phyloP scores from a whole-genome alignment of 208 protist species.

The Leishmania tropica region DNA sequence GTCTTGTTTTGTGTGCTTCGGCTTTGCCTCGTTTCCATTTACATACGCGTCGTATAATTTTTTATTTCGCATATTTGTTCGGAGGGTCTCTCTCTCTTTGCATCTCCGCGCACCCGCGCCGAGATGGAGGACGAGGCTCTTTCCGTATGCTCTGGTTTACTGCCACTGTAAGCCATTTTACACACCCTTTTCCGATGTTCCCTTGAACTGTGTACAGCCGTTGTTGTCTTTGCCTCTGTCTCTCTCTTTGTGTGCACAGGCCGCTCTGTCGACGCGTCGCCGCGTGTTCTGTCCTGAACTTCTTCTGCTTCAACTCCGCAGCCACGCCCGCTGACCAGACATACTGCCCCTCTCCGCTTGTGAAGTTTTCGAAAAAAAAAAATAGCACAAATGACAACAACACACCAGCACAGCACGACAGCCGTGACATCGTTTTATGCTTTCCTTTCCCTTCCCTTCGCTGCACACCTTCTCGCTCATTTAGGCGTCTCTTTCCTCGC shows the following conservation, averaged over 20 bases:
- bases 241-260: not conserved
- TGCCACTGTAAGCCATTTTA: not conserved
- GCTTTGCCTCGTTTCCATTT: not conserved
- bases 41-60: no score
- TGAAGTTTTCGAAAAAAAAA: not conserved
- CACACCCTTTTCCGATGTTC: not conserved
- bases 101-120: not conserved
- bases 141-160: not conserved
- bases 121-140: not conserved
- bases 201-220: not conserved
- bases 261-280: not conserved
- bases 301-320: not conserved
- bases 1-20: not conserved
- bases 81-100: no score
- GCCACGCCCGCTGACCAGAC: not conserved
- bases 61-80: no score
- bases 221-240: not conserved
- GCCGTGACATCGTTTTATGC: not conserved
- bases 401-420: not conserved
- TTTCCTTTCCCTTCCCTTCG: not conserved
- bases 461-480: not conserved
- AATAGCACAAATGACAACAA: not conserved
- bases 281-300: not conserved
- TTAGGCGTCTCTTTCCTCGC: not conserved
- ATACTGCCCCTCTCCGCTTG: not conserved